Base-by-base conservation (phyloP, 2,329 filamentous ascomycete species). In the Chrysoporthe deuterocubensis region DNA sequence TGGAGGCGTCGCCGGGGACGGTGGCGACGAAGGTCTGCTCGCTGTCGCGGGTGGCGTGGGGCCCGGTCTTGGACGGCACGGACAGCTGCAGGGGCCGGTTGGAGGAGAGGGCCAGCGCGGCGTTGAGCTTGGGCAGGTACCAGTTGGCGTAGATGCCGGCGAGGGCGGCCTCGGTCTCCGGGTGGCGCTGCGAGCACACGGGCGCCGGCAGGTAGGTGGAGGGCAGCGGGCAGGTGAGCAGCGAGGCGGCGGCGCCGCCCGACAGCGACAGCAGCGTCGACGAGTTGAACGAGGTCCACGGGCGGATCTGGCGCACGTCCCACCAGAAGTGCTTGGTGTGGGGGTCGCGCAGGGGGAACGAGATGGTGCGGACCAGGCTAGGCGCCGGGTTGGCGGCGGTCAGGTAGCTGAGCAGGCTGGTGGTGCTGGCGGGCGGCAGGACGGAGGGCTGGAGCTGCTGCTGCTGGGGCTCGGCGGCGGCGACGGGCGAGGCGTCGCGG, bases 291-390 rank as follows among this genome's bases (percentile, higher is more conserved):
- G 88, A 86, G 63, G 86, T 87, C 95, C 95, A 97, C 70, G 89
- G 86, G 71, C 92, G 89, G 72, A 97, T 84, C 77, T 96, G 95
- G 73, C 95, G 92, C 68, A 97, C 87, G 75, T 98, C 95, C 92
- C 93, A 97, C 95, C 95, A 98, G 79, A 95, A 97, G 81, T 97
- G 90, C 78, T 90, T 93, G 74, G 86, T 90, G 79, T 85, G 87
- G 75, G 85, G 89, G 77, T 89, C 92, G 71, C 84, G 87, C 74
- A 84, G 83, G 71, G 81, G 89, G 76, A 91, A 90, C 69, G 91
- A 92, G 72, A 95, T 87, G 72, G 90, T 92, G 75, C 91, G 91
- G 48, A 97, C 93, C 44, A 97, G 84, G 52, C 91, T 90, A 21
- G 94, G 91, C 32, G 93, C 90, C 26, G 94, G 94, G 76, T 96